A percentile compares a stretch with the other conserved stretches of the same genome.
Conservation (phyloP, 2,329 filamentous ascomycete species). For the Neonectria magnoliae region DNA sequence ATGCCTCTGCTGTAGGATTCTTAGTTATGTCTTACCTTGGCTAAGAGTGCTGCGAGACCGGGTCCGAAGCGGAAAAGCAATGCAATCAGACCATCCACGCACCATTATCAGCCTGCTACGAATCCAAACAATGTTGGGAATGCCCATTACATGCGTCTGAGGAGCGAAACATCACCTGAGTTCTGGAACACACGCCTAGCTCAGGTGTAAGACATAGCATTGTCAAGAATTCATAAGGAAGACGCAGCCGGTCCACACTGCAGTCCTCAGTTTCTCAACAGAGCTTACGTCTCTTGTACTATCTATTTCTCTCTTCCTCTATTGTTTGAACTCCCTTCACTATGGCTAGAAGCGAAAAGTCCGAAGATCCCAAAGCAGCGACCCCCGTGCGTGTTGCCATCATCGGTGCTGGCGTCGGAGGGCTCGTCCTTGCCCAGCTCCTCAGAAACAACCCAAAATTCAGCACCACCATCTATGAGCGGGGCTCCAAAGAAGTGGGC, state of each 20-base stretch:
- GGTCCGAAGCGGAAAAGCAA: not conserved
- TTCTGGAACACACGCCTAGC: too few relatives aligned
- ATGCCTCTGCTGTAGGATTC: not conserved
- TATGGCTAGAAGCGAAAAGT: slow-evolving; percentile 10
- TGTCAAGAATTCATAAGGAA: slow-evolving; percentile 1
- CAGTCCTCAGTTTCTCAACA: not conserved
- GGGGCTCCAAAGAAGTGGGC: slow-evolving; percentile 1
- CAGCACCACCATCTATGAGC: slow-evolving; percentile 6
- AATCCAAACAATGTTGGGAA: not conserved
- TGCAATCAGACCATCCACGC: not conserved
- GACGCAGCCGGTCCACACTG: not conserved
- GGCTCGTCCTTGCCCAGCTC: slow-evolving; percentile 13
- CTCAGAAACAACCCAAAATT: slow-evolving; percentile 9
- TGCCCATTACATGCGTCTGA: not conserved
- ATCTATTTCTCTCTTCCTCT: not conserved
- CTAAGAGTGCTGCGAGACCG: not conserved
- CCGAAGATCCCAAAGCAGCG: not conserved
- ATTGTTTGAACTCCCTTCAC: not conserved
- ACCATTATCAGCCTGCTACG: not conserved
- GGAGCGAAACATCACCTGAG: not conserved
- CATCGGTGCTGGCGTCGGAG: slow-evolving; percentile 13
- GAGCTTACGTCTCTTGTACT: not conserved
- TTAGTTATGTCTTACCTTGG: not conserved
- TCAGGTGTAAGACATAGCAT: not conserved
- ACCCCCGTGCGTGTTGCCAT: slow-evolving; percentile 5